phyloP scores from a whole-genome alignment of 1,284 basidiomycete genomes.

The Mycosarcoma maydis region DNA sequence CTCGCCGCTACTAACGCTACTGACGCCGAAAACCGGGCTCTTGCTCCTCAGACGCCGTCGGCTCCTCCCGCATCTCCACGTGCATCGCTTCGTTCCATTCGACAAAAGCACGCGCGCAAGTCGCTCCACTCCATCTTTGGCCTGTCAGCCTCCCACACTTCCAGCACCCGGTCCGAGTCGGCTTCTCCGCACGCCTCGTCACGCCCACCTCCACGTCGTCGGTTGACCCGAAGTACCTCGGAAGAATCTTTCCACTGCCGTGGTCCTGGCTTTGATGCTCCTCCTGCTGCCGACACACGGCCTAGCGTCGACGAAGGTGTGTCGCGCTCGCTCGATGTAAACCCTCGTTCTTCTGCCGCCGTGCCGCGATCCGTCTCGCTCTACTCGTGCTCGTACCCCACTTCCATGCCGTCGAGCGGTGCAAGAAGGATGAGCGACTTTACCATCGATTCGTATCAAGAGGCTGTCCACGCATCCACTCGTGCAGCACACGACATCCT shows the following conservation, averaged over 20 bases:
- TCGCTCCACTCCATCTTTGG: slow-evolving; percentile 18
- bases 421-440: slow-evolving; percentile 25
- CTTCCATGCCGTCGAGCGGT: neutral
- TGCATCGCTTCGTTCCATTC: slow-evolving; percentile 34
- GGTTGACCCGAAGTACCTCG: slow-evolving; percentile 12
- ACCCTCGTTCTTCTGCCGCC: slow-evolving; percentile 2
- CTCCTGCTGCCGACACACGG: slow-evolving; percentile 19
- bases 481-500: neutral
- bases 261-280: slow-evolving; percentile 20
- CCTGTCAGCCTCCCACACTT: neutral
- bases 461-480: neutral
- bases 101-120: slow-evolving; percentile 29
- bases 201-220: slow-evolving; percentile 6
- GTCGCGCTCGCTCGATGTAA: neutral
- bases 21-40: neutral
- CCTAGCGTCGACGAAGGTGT: slow-evolving; percentile 1
- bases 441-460: slow-evolving; percentile 14
- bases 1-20: too few relatives aligned
- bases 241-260: slow-evolving; percentile 37
- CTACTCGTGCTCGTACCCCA: slow-evolving; percentile 3
- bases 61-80: too few relatives aligned
- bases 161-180: neutral
- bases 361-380: slow-evolving; percentile 13
- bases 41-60: neutral
- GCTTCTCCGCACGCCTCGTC: neutral